These are phyloP conservation scores for Daucus carota DNA, from an alignment of 129 eudicot species.

Conservation along the genomic window DNA sequence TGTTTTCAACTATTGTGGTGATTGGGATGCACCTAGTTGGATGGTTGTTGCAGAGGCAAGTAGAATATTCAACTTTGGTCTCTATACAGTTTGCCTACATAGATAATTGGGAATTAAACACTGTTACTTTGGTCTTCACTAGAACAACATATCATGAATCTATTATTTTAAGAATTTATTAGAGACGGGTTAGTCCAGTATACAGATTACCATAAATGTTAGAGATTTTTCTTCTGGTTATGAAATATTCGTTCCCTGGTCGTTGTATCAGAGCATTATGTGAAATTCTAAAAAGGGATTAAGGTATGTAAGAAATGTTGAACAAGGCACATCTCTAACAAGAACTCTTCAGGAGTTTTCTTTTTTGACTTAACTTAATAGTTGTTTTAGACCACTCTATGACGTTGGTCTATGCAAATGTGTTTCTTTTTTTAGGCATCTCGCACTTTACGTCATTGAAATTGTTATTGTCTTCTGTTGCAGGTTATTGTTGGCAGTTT, in stretches of 20 bases:
- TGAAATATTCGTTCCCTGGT: too few species aligned
- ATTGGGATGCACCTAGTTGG: not conserved
- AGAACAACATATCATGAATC: not conserved
- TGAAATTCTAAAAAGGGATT: too few species aligned
- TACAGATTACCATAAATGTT: too few species aligned
- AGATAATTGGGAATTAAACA: not conserved
- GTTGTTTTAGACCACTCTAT: not conserved
- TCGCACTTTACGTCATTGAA: not conserved
- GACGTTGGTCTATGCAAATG: not conserved
- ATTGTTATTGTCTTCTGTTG: constrained; percentile 7
- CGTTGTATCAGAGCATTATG: too few species aligned
- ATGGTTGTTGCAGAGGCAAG: not conserved
- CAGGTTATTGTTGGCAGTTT: constrained; percentile 93
- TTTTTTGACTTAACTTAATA: too few species aligned
- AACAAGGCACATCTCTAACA: too few species aligned
- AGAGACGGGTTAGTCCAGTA: too few species aligned
- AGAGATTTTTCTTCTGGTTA: too few species aligned
- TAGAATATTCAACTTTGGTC: not conserved
- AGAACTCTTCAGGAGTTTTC: too few species aligned
- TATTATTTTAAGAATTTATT: too few species aligned
- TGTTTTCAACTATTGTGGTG: not conserved
- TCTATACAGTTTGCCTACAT: not conserved
- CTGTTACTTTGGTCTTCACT: not conserved
- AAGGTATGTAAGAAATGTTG: too few species aligned
- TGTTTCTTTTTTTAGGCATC: not conserved